Evolutionary conservation across 495 filamentous ascomycete genomes (phyloP).

Genomic region (Aspergillus asperescens): DNA sequence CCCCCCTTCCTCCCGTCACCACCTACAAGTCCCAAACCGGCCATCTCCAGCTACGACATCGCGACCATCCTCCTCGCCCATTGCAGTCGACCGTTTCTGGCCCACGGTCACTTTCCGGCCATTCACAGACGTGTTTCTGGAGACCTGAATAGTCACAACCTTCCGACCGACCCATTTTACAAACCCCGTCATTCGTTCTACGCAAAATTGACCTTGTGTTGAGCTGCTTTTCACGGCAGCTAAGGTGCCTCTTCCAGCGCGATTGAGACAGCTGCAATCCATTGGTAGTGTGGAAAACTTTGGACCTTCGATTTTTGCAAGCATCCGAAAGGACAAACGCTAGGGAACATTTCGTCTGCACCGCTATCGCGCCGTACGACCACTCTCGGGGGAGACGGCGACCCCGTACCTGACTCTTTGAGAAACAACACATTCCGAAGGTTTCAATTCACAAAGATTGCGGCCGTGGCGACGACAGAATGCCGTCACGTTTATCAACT

Average conservation of each 20-base stretch:
- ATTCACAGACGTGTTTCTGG: constrained; percentile 1
- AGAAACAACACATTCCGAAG: not conserved
- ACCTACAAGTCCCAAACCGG: constrained; percentile 8
- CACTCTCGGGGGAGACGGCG: constrained; percentile 50
- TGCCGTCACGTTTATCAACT: constrained; percentile 59
- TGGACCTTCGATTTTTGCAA: constrained; percentile 16
- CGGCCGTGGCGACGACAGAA: constrained; percentile 33
- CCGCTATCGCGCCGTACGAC: constrained; percentile 45
- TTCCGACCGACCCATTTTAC: not conserved
- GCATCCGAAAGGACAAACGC: constrained; percentile 5
- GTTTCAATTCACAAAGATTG: constrained; percentile 9
- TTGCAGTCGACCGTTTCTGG: constrained; percentile 3
- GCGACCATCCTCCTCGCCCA: constrained; percentile 1
- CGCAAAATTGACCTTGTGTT: constrained; percentile 3
- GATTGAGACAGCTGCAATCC: constrained; percentile 21
- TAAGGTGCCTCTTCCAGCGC: constrained; percentile 20
- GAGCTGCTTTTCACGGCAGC: constrained; percentile 14
- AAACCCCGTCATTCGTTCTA: not conserved
- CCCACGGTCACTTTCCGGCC: constrained; percentile 13
- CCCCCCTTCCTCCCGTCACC: constrained; percentile 2
- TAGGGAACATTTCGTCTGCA: constrained; percentile 22
- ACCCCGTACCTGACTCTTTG: constrained; percentile 38
- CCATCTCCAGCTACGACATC: constrained; percentile 4
- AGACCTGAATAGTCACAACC: not conserved
- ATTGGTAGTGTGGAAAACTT: constrained; percentile 9